These are phyloP conservation scores for Fraxinus latifolia DNA, from an alignment of 305 asterid species.

Conservation along the genomic window DNA sequence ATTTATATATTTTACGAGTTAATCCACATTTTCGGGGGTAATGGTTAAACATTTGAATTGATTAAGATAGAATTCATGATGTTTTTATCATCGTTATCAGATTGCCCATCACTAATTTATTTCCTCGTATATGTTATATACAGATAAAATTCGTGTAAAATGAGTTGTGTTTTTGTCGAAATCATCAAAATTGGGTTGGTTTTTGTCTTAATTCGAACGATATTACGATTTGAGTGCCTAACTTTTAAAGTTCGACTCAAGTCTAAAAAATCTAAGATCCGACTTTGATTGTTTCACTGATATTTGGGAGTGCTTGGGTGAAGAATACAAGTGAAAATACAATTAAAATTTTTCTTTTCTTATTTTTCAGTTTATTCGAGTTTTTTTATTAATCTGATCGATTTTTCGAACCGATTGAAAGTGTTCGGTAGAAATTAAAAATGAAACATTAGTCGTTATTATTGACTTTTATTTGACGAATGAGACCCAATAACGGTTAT, in stretches of 20 bases:
- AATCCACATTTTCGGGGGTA: neutral
- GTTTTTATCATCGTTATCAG: neutral
- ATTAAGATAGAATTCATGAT: neutral
- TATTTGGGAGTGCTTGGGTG: neutral
- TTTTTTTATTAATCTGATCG: neutral
- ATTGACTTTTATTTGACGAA: too few species aligned
- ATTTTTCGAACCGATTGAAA: neutral
- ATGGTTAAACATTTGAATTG: neutral
- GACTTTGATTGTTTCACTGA: neutral
- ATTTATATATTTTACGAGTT: neutral
- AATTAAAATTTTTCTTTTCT: neutral
- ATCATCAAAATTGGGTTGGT: neutral
- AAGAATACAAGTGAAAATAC: neutral
- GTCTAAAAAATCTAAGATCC: too few species aligned
- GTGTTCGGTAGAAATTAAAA: too few species aligned
- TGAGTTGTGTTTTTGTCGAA: neutral
- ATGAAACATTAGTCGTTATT: too few species aligned
- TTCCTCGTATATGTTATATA: neutral
- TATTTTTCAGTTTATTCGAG: neutral
- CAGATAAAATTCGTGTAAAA: neutral
- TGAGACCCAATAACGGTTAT: too few species aligned
- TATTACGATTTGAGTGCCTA: neutral
- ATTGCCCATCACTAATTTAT: neutral
- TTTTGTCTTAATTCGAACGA: neutral
- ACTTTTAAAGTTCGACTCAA: too few species aligned